Base-by-base conservation (phyloP, 2,329 filamentous ascomycete genomes). In the Pseudogymnoascus sp. region DNA sequence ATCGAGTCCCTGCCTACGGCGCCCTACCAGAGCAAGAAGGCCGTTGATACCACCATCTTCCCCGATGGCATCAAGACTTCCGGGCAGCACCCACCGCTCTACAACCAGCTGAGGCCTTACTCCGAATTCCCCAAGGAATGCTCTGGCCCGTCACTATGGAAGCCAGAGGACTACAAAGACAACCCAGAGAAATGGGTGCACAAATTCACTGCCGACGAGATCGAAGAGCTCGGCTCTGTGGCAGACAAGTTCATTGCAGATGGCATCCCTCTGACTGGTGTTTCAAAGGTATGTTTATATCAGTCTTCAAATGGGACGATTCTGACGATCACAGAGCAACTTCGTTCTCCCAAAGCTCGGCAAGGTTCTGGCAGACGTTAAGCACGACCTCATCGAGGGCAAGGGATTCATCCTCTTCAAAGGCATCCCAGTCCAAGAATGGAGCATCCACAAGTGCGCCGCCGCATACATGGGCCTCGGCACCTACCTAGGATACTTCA, bases 341-440 rank as follows among this genome's bases (percentile, higher is more conserved):
- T 90, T 90, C 73, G 77, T 75, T 2, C 80, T 90, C 1, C 83
- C 85, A 2, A 78, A 75, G 12, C 79, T 90, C 39, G 75, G 78
- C 7, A 66, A 71, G 2, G 80, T 83, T 62, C 76, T 90, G 16
- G 74, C 73, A 5, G 74, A 79, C 2, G 79, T 90, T 64, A 81
- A 84, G 59, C 78, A 81, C 16, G 87, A 90, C 65, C 77, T 90
- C n/a, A 75, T 95, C 62, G 84, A 95, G 72, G 91, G 90, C 66
- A 94, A 94, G 71, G 92, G 92, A 14, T 96, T 96, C 77, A 89
- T 94, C 66, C 82, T 96, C 12, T 94, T 95, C 80, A 95, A 94
- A 73, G 86, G 88, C 60, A 87, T 96, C 73, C 91, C 91, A 0
- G 89, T 92, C 0, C 70, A 82, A 45, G 73, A 82, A 75, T 96